Evolutionary conservation across 225 moss, liverwort and hornwort species (phyloP).

Genomic region (Physcomitrium patens): DNA sequence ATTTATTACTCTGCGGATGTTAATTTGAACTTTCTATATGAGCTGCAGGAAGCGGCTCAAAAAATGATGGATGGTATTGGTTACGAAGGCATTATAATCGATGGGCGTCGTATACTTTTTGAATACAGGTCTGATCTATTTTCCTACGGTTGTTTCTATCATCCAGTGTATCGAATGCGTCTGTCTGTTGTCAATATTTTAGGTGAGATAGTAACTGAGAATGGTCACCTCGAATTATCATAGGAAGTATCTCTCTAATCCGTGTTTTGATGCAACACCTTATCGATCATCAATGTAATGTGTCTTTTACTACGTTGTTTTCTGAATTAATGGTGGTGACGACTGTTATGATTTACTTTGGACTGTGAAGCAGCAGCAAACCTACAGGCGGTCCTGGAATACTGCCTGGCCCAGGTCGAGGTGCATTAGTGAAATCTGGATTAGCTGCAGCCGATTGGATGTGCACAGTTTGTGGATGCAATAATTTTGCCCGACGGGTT

Average conservation of each 20-base stretch:
- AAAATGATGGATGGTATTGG: slow-evolving; percentile 98
- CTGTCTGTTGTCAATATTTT: neutral
- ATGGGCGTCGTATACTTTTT: slow-evolving; percentile 92
- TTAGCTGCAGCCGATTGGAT: slow-evolving; percentile 93
- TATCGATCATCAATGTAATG: slow-evolving; percentile 4
- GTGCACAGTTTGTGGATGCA: slow-evolving; percentile 98
- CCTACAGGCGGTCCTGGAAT: slow-evolving; percentile 88
- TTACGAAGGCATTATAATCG: slow-evolving; percentile 89
- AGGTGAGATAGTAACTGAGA: slow-evolving; percentile 10
- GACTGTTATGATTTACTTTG: slow-evolving; percentile 30
- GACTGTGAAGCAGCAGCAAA: slow-evolving; percentile 89
- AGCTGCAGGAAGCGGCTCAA: slow-evolving; percentile 83
- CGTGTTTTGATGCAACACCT: slow-evolving; percentile 13
- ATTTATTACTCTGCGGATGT: slow-evolving; percentile 2
- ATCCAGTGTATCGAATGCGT: slow-evolving; percentile 18
- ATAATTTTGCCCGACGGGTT: slow-evolving; percentile 97
- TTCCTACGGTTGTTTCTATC: slow-evolving; percentile 13
- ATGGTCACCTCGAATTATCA: neutral
- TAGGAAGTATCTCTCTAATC: neutral
- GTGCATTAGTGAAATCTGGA: slow-evolving; percentile 59
- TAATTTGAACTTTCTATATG: slow-evolving; percentile 23
- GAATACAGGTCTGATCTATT: slow-evolving; percentile 79
- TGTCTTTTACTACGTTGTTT: slow-evolving; percentile 1
- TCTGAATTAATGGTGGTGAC: neutral
- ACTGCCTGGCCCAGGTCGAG: slow-evolving; percentile 62